phyloP scores from a whole-genome alignment of 441 rosid genomes.

The Populus hybrid region DNA sequence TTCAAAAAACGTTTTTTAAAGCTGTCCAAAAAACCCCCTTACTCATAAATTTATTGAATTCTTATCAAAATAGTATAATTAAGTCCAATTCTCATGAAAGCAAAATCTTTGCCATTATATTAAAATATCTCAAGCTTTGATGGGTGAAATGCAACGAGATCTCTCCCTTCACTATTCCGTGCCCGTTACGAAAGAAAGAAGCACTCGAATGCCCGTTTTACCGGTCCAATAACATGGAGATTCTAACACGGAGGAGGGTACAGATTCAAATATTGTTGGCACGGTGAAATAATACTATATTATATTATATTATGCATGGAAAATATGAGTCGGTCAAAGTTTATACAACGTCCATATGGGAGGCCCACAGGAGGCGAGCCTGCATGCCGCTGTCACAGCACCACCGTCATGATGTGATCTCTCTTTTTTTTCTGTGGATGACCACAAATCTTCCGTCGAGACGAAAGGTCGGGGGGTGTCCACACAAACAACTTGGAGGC shows the following conservation, averaged over 20 bases:
- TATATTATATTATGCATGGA: neutral
- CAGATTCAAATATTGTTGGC: neutral
- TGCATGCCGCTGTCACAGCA: neutral
- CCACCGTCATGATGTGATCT: neutral
- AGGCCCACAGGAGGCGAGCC: too few relatives aligned
- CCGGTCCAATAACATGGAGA: neutral
- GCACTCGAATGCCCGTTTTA: too few relatives aligned
- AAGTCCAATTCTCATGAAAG: neutral
- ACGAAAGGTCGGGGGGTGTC: too few relatives aligned
- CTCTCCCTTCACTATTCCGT: neutral
- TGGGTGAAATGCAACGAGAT: neutral
- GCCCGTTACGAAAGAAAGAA: neutral
- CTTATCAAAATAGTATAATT: too few relatives aligned
- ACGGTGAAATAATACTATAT: neutral
- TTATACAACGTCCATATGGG: neutral
- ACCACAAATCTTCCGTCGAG: too few relatives aligned
- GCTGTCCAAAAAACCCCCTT: accelerated
- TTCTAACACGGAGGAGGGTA: too few relatives aligned
- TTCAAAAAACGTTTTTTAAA: accelerated
- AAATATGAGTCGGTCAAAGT: neutral
- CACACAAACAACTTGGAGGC: too few relatives aligned
- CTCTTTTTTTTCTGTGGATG: neutral
- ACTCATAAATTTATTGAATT: neutral
- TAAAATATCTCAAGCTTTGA: neutral
- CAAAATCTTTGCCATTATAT: too few relatives aligned